Base-by-base conservation (phyloP, 2,329 filamentous ascomycete genomes). In the Alternaria infectoria region DNA sequence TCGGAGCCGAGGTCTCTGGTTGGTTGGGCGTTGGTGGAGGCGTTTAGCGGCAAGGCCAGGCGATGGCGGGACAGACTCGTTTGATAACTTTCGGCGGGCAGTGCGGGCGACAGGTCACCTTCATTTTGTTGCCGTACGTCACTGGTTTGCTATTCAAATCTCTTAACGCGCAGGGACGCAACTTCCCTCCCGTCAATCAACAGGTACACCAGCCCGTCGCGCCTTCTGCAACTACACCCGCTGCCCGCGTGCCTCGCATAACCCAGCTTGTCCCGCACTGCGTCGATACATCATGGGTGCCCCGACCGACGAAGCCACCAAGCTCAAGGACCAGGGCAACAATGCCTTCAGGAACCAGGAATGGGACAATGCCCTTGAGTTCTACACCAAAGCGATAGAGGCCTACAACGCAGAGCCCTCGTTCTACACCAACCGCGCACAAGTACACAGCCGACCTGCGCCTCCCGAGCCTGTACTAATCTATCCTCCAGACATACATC, bases 311-410 rank as follows among this genome's bases (percentile, higher is more conserved):
- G 89, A 92, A 80, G 95, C 95, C 56, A 87, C 89, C 71, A 91
- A 90, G 77, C 85, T 97, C 73, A 99, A 99, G 85, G 91, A 96
- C 81, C 88, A 96, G 81, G 96, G 96, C 79, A 99, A 99, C 83
- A 92, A 94, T 77, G 93, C 93, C 57, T 98, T 98, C 82, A 89
- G 90, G 60, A 85, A 89, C 30, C 93, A 97, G 75, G 91, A 98
- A 84, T 99, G 92, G 91, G 88, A 87, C 11, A 83, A 86, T 4
- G 96, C 96, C 8, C 86, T 97, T 67, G 90, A 94, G 2, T 89
- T 90, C 70, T 99, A 99, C 81, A 89, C 89, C 59, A 88, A 96
- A 81, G 95, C 95, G 25, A 98, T 99, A 77, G 90, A 91, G 64
- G 83, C 92, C 71, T 90, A 97, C 81, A 88, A 91, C 77, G 86